These are phyloP conservation scores for Beauveria varroae DNA, from an alignment of 2,329 filamentous ascomycete genomes.

Conservation along the genomic window DNA sequence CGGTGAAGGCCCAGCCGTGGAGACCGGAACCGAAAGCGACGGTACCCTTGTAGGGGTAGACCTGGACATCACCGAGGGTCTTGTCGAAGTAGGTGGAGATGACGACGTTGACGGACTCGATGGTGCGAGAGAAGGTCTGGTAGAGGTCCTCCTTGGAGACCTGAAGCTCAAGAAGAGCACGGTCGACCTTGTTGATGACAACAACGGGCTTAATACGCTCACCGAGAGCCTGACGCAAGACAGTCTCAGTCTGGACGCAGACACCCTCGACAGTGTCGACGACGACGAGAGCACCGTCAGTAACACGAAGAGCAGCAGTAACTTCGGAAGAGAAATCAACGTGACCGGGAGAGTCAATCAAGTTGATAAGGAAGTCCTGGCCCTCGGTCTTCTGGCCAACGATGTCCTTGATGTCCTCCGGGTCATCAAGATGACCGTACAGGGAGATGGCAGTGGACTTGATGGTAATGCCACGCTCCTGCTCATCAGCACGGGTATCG, in stretches of 20 bases:
- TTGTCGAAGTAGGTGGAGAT: slow-evolving; percentile 99
- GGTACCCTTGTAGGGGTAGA: slow-evolving; percentile 96
- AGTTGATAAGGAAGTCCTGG: slow-evolving; percentile 98
- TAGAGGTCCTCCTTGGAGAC: slow-evolving; percentile 98
- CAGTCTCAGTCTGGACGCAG: slow-evolving; percentile 99
- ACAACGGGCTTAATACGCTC: slow-evolving; percentile 99
- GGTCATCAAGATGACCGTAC: slow-evolving; percentile 73
- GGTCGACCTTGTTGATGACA: slow-evolving; percentile 99
- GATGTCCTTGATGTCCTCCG: slow-evolving; percentile 92
- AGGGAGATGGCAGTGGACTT: slow-evolving; percentile 99
- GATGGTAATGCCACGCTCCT: slow-evolving; percentile 99
- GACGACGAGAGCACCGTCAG: slow-evolving; percentile 98
- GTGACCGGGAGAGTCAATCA: slow-evolving; percentile 99
- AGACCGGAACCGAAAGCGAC: slow-evolving; percentile 99
- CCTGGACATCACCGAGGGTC: slow-evolving; percentile 92
- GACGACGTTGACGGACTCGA: slow-evolving; percentile 99
- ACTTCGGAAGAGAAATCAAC: slow-evolving; percentile 99
- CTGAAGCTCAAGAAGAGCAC: slow-evolving; percentile 97
- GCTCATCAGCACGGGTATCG: slow-evolving; percentile 94
- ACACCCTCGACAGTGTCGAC: slow-evolving; percentile 99
- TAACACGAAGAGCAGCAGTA: slow-evolving; percentile 98
- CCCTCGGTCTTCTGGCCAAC: slow-evolving; percentile 80
- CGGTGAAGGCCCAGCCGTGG: slow-evolving; percentile 98
- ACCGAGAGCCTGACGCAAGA: slow-evolving; percentile 96
- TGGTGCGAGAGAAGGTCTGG: slow-evolving; percentile 98